Evolutionary conservation across 345 rosid genomes (phyloP).

Genomic region (Microthlaspi erraticum): DNA sequence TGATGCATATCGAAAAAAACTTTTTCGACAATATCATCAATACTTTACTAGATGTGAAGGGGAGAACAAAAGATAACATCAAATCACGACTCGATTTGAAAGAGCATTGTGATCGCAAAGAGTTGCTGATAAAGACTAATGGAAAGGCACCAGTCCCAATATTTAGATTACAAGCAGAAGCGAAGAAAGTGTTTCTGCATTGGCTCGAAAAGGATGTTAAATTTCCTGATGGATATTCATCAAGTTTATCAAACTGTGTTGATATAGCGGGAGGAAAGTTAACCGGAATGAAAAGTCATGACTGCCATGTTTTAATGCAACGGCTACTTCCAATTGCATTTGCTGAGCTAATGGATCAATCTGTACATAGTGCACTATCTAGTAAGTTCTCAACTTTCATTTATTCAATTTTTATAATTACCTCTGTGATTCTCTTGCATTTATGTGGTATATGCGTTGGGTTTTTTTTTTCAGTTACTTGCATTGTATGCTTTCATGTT

Average conservation of each 20-base stretch:
- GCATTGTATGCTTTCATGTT: no score
- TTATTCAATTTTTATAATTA: neutral
- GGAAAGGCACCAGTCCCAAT: neutral
- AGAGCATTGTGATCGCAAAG: no score
- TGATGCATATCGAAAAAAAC: neutral
- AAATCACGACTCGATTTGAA: no score
- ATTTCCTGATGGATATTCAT: slow-evolving; percentile 16
- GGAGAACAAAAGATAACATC: neutral
- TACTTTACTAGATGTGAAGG: neutral
- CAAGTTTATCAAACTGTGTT: neutral
- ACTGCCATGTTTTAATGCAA: slow-evolving; percentile 4
- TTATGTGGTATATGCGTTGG: no score
- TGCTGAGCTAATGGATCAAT: neutral
- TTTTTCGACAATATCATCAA: neutral
- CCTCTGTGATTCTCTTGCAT: no score
- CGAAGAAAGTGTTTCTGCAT: neutral
- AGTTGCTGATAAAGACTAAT: no score
- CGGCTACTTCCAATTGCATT: neutral
- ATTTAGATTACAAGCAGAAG: slow-evolving; percentile 4
- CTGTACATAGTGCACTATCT: no score
- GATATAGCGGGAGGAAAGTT: neutral
- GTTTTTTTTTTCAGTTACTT: no score
- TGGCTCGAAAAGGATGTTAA: no score
- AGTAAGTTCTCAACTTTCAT: no score
- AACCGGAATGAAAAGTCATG: slow-evolving; percentile 11